A percentile compares a stretch with the other conserved stretches of the same genome.
Conservation (phyloP, 768 basidiomycete genomes). For the Thelephora ganbajun region DNA sequence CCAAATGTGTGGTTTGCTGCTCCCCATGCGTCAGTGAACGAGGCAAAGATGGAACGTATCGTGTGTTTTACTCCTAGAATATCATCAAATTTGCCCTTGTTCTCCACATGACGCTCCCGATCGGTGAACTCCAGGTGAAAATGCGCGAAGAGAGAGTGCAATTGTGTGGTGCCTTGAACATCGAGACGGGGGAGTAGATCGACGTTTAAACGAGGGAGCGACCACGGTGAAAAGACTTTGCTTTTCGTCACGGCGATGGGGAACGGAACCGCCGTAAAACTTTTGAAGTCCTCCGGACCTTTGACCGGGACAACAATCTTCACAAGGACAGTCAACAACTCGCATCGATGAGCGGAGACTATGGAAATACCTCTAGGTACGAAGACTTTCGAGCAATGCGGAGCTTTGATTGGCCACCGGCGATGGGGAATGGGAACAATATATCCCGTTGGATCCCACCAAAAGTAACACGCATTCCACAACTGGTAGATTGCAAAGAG, state of each 20-base stretch:
- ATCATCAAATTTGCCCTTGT: conserved; percentile 13
- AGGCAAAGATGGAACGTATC: conserved; percentile 16
- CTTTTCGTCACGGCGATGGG: conserved; percentile 10
- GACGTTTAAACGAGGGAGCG: conserved; percentile 26
- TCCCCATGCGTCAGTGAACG: conserved; percentile 14
- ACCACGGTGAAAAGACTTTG: conserved; percentile 14
- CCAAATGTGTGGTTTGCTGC: conserved; percentile 10
- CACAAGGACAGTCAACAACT: conserved; percentile 13
- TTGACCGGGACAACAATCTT: conserved; percentile 14
- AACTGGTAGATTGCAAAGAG: conserved; percentile 18
- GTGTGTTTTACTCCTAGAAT: conserved; percentile 20
- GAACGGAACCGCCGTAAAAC: conserved; percentile 15
- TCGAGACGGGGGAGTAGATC: conserved; percentile 21
- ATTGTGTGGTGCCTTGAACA: conserved; percentile 16
- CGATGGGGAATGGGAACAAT: conserved; percentile 30
- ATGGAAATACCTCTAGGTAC: conserved; percentile 25
- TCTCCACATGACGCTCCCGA: conserved; percentile 12
- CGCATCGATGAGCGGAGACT: background rate
- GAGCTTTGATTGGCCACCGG: conserved; percentile 21
- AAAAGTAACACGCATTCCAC: conserved; percentile 18
- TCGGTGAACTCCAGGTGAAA: too few relatives aligned
- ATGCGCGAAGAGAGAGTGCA: conserved; percentile 18
- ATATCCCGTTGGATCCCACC: conserved; percentile 15
- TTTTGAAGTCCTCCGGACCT: conserved; percentile 6
- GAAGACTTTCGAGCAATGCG: conserved; percentile 41